Evolutionary conservation across 306 rosid genomes (phyloP), one percentile per base, ranked within the genome.

Genomic region (Acacia melanoxylon): DNA sequence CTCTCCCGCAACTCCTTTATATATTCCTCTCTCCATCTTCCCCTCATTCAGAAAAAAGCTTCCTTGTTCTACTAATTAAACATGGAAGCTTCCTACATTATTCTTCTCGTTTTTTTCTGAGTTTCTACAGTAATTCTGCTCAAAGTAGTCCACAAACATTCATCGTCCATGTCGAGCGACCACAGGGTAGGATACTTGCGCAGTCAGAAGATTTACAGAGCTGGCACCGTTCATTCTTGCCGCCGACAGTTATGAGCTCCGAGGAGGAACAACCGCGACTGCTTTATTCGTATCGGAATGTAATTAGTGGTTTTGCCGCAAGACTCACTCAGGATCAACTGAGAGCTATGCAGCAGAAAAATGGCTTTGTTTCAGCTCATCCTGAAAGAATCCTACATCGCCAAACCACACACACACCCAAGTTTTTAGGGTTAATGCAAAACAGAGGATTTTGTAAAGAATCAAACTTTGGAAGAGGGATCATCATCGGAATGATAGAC

Each of bases 401-500:
- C 42, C 97, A 91, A 54, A 93, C 97, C 2, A 91, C 98, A 27
- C 90, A 86, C 41, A 86, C 83, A 24, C 91, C 97, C 0, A 49
- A 76, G 17, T 89, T 93, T 78, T 74, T 92, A 86, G 98, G 97
- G 56, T 79, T 94, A 84, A 71, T 74, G 56, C 81, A 79, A 70
- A 77, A 68, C 40, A n/a, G 16, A 4, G 98, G 98, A 59, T 8
- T 89, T 0, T 94, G 94, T 97, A 82, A 89, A 22, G 87, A 79
- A 15, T 85, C 98, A 3, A 90, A 87, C 27, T 82, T 85, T 20
- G 97, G 98, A 19, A 79, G 85, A 76, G 97, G 97, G 6, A 82
- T 92, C 68, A 92, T 90, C 20, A 78, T 94, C 41, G 98, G 98
- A 58, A 76, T 94, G 49, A 16, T 94, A 49, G 98, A 94, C 74